Percentiles rank a stretch among this genome's conserved stretches.
These are phyloP conservation scores for Dictyostelium brefeldianum DNA, from an alignment of 78 protist genomes.

Conservation along the genomic window DNA sequence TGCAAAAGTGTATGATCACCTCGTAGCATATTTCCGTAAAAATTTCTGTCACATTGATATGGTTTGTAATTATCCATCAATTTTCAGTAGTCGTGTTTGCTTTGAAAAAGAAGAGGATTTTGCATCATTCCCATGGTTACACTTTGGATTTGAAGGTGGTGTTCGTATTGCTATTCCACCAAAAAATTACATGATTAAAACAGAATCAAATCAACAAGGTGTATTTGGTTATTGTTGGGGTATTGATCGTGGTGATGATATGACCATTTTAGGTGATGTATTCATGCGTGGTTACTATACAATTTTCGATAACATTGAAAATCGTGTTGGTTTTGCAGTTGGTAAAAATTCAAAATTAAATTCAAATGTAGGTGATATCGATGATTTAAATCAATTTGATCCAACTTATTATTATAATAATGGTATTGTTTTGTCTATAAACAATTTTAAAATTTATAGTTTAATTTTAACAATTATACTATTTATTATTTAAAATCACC, in stretches of 20 bases:
- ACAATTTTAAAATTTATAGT: background rate
- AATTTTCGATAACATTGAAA: conserved; percentile 41
- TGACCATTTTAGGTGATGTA: conserved; percentile 73
- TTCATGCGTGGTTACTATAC: conserved; percentile 79
- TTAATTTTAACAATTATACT: background rate
- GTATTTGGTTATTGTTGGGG: conserved; percentile 47
- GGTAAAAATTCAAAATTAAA: background rate
- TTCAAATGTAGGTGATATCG: conserved; percentile 22
- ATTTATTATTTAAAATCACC: too few species aligned
- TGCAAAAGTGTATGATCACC: conserved; percentile 20
- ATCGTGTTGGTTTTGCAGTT: conserved; percentile 66
- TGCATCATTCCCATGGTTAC: conserved; percentile 30
- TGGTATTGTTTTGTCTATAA: background rate
- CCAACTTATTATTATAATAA: background rate
- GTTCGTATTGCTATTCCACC: conserved; percentile 63
- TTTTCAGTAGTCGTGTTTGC: conserved; percentile 27
- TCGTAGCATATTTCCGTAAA: background rate
- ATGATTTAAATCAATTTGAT: conserved; percentile 5
- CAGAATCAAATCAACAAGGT: conserved; percentile 15
- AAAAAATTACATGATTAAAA: conserved; percentile 58
- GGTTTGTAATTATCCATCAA: conserved; percentile 24
- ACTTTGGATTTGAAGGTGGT: conserved; percentile 58
- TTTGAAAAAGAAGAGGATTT: background rate
- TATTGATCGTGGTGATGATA: conserved; percentile 37
- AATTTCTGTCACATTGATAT: conserved; percentile 47